phyloP scores from a whole-genome alignment of 2,329 filamentous ascomycete genomes.

The Ophiocordyceps camponoti-leonardi region DNA sequence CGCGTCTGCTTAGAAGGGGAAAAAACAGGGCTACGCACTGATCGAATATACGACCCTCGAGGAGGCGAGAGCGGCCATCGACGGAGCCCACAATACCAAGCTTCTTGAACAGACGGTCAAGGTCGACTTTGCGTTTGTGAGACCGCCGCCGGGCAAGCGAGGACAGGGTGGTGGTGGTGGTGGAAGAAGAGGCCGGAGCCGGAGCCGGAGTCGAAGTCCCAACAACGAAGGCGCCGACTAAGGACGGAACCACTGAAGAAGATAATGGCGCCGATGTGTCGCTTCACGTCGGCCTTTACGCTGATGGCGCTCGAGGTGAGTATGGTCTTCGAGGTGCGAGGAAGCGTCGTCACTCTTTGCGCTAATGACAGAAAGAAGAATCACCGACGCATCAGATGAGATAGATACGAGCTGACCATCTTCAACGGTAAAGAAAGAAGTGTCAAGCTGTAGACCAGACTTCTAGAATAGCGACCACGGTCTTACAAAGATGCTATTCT shows the following conservation, averaged over 20 bases:
- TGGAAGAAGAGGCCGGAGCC: slow-evolving; percentile 24
- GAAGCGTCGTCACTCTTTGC: neutral
- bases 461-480: too few species aligned
- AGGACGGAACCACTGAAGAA: neutral
- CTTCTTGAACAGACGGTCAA: slow-evolving; percentile 65
- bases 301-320: neutral
- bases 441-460: too few species aligned
- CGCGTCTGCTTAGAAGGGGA: neutral
- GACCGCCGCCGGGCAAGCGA: slow-evolving; percentile 47
- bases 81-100: slow-evolving; percentile 60
- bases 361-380: neutral
- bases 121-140: slow-evolving; percentile 74
- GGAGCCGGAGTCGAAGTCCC: slow-evolving; percentile 33
- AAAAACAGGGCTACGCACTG: slow-evolving; percentile 56
- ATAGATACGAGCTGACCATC: too few species aligned
- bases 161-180: slow-evolving; percentile 6
- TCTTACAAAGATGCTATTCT: too few species aligned
- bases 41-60: slow-evolving; percentile 70
- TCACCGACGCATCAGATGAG: too few species aligned
- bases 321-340: neutral
- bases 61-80: slow-evolving; percentile 68
- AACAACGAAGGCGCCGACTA: slow-evolving; percentile 16
- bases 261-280: neutral
- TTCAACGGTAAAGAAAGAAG: too few species aligned
- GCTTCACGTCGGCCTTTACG: neutral